Base-by-base conservation (phyloP, 495 filamentous ascomycete genomes). In the Apiosordaria backusii region DNA sequence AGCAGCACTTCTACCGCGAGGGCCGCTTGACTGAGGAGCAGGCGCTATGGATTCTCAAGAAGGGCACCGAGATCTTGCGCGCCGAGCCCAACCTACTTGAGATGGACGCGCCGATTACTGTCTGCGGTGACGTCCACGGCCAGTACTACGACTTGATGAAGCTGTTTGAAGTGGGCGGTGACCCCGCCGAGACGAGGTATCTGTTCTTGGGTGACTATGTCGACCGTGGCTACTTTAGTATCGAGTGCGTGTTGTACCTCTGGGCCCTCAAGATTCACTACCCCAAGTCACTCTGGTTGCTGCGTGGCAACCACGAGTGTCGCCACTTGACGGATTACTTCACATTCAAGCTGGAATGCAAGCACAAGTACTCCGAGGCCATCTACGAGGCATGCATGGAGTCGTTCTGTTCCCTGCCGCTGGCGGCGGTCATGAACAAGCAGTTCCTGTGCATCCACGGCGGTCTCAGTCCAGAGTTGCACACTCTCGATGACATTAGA, bases 61-160 rank as follows among this genome's bases (percentile, higher is more conserved):
- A 85, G 61, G 95, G 94, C 64, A 91, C 91, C 50, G 87, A 97
- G 74, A 75, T 97, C 29, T 82, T 99, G 62, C 88, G 87, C 68
- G 81, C 86, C 52, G 95, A 99, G 79, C 95, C 95, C 40, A 99
- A 97, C 77, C 82, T 99, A 59, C 86, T 99, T 66, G 95, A 99
- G 82, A 98, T 99, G 95, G 95, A 99, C 81, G 95, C 95, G 29
- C 95, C 95, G 26, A 99, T 99, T 76, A 99, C 95, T n/a, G 95
- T 99, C 45, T 99, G 95, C 74, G 95, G 95, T 72, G 95, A 99
- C 74, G 93, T 99, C 62, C 95, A 99, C 78, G 95, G 95, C 64
- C 95, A 99, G 80, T 99, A 97, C 78, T 98, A 96, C 73, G 95
- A 99, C 80, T 79, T 99, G 76, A 99, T 99, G 95, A 99, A 99